Base-by-base conservation (phyloP, 1,284 basidiomycete genomes). In the Coniferiporia sulphurascens region DNA sequence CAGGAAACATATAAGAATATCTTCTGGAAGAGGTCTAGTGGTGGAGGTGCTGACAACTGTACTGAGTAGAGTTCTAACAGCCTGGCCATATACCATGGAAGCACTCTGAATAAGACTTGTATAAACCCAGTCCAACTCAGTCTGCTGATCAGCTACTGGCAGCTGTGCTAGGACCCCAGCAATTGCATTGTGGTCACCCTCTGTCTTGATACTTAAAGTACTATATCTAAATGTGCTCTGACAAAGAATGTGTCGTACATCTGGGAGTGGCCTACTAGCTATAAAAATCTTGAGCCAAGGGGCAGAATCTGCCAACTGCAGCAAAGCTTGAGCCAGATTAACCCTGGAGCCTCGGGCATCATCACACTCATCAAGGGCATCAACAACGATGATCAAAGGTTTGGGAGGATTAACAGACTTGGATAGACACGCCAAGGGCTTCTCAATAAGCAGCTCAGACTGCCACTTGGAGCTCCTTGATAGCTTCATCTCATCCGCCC, bases 221-320 rank as follows among this genome's bases (percentile, higher is more conserved):
- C 19, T 22, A 46, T 12, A 1, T 6, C 44, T 22, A 21, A 46
- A 1, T 17, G 44, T 19, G 9, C 17, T 27, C 8, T 21, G 19
- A n/a, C 4, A 7, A 43, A 44, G 45, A 27, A 10, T 6, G 13
- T 36, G 38, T 5, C 17, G 19, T 13, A 54, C 3, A 3, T 22
- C 5, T 41, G 9, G n/a, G 4, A 10, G n/a, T 7, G 10, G 12
- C 32, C 22, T 35, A 27, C 53, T 46, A 34, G 22, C 32, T 19
- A 55, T 34, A 15, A 55, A 46, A n/a, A 55, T 22, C 15, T 55
- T 55, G 41, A 55, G 53, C 53, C 53, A 55, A 46, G 53, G 53
- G 1, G 27, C 43, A n/a, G 41, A 4, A 7, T 15, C n/a, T 12
- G 53, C 53, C 9, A 55, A 4, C 3, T 45, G 8, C 10, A 13